Conservation (phyloP, 192 early-diverging fungal genomes). For the Entomortierella beljakovae region DNA sequence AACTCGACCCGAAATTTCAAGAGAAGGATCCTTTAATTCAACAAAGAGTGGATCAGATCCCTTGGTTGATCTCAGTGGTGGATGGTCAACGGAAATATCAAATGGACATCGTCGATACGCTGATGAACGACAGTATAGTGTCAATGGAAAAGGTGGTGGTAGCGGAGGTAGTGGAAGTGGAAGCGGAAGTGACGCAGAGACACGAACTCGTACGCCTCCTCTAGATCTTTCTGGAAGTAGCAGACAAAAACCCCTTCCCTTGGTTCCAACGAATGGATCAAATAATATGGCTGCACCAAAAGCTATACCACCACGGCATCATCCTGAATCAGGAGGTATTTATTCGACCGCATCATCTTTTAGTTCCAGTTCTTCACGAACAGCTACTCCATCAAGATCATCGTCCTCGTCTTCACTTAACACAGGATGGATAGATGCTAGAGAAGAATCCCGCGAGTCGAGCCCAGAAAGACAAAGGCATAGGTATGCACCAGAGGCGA, state of each 20-base stretch:
- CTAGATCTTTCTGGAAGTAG: not conserved
- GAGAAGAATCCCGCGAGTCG: conserved; percentile 22
- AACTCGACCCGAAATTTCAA: conserved; percentile 21
- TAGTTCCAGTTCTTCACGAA: conserved; percentile 31
- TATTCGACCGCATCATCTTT: conserved; percentile 37
- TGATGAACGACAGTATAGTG: conserved; percentile 1
- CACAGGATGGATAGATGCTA: conserved; percentile 15
- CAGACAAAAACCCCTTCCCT: conserved; percentile 6
- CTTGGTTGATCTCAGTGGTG: not conserved
- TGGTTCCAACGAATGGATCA: conserved; percentile 1
- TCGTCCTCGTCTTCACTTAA: conserved; percentile 50
- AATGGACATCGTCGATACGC: not conserved
- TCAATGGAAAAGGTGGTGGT: not conserved
- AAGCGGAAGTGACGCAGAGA: conserved; percentile 34
- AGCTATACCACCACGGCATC: conserved; percentile 14
- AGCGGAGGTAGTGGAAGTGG: conserved; percentile 14
- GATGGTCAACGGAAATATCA: conserved; percentile 7
- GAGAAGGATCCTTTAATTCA: conserved; percentile 28
- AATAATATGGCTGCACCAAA: conserved; percentile 9
- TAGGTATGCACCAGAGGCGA: conserved; percentile 51
- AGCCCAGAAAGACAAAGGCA: conserved; percentile 39
- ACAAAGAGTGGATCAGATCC: conserved; percentile 17
- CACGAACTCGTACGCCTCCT: conserved; percentile 31
- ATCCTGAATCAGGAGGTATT: not conserved
- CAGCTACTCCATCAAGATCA: conserved; percentile 35